Evolutionary conservation across 2,329 filamentous ascomycete genomes (phyloP).

Genomic region (Pestalotiopsis sp.): DNA sequence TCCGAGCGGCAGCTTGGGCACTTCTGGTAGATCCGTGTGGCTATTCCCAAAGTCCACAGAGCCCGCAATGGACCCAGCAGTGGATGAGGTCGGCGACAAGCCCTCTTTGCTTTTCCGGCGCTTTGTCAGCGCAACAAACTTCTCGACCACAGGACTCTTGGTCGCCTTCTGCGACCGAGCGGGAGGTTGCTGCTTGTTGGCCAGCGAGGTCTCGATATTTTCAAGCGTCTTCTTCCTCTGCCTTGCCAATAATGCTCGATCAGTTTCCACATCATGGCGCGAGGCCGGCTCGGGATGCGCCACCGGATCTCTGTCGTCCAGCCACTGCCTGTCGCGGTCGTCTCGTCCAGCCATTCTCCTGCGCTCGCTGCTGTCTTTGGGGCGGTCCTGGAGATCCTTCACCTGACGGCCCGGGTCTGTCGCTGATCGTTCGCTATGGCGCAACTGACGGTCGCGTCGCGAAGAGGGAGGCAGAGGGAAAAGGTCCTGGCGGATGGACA

Average conservation of each 20-base stretch:
- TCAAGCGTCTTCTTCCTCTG: slow-evolving; percentile 51
- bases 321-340: slow-evolving; percentile 18
- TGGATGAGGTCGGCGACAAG: slow-evolving; percentile 34
- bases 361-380: slow-evolving; percentile 21
- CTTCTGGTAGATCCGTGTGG: slow-evolving; percentile 19
- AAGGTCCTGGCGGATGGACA: slow-evolving; percentile 11
- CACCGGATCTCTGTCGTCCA: slow-evolving; percentile 26
- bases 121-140: slow-evolving; percentile 47
- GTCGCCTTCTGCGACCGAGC: slow-evolving; percentile 27
- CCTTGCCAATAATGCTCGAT: slow-evolving; percentile 46
- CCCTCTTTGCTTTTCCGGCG: slow-evolving; percentile 41
- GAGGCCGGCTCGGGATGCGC: slow-evolving; percentile 40
- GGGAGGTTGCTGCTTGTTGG: slow-evolving; percentile 31
- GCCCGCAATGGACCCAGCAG: slow-evolving; percentile 23
- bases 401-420: slow-evolving; percentile 18
- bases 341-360: slow-evolving; percentile 20
- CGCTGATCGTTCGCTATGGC: slow-evolving; percentile 21
- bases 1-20: slow-evolving; percentile 20
- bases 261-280: slow-evolving; percentile 48
- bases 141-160: slow-evolving; percentile 49
- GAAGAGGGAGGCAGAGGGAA: slow-evolving; percentile 12
- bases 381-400: slow-evolving; percentile 13
- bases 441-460: slow-evolving; percentile 18
- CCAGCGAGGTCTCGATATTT: slow-evolving; percentile 45
- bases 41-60: slow-evolving; percentile 32